Evolutionary conservation across 257 asterid species (phyloP).

Genomic region (Solanum raphanifolium): DNA sequence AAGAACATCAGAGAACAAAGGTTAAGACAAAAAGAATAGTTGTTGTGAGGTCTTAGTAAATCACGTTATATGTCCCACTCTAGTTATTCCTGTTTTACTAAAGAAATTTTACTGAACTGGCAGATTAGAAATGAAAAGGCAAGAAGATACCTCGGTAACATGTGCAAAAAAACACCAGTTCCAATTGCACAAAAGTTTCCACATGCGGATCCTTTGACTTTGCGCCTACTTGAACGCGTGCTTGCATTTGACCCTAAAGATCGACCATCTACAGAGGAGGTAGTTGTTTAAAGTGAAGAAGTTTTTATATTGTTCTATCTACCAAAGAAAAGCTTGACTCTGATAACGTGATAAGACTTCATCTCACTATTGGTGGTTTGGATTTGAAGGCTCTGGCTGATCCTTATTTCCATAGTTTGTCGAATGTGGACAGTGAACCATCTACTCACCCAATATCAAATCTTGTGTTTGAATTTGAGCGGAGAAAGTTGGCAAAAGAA

Average conservation of each 20-base stretch:
- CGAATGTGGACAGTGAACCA: conserved; percentile 84
- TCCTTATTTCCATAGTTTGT: conserved; percentile 67
- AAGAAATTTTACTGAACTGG: not conserved
- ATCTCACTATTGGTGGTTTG: not conserved
- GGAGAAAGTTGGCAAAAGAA: conserved; percentile 79
- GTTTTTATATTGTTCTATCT: not conserved
- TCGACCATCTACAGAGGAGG: conserved; percentile 89
- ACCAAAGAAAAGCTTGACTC: not conserved
- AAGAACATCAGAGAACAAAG: not conserved
- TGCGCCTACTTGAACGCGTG: conserved; percentile 57
- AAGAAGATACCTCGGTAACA: conserved; percentile 78
- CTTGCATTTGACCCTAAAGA: conserved; percentile 94
- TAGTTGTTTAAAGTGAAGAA: conserved; percentile 5
- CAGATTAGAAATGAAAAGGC: conserved; percentile 99
- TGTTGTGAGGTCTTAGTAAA: not conserved
- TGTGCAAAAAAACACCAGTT: conserved; percentile 75
- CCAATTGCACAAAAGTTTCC: conserved; percentile 73
- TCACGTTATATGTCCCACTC: not conserved
- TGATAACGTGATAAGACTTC: not conserved
- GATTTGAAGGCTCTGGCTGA: conserved; percentile 59
- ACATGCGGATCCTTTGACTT: conserved; percentile 66
- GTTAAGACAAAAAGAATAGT: not conserved
- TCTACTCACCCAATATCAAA: conserved; percentile 74
- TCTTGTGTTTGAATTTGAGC: conserved; percentile 89
- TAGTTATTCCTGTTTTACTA: not conserved